A percentile compares a stretch with the other conserved stretches of the same genome.
phyloP scores from a whole-genome alignment of 176 grass and related monocot genomes.

The Zoysia japonica region DNA sequence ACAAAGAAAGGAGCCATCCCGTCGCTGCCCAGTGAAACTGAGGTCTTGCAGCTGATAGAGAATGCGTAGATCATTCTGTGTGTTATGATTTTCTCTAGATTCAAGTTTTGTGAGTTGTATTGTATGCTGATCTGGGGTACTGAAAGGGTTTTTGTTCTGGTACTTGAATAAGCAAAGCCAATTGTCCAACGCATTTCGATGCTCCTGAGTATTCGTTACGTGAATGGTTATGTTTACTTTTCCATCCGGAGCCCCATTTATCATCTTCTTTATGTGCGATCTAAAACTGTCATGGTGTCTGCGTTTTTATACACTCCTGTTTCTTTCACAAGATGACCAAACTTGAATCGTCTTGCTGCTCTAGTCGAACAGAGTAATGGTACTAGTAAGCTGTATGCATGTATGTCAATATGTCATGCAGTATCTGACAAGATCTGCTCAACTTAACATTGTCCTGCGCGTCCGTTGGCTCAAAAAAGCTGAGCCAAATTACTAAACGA shows the following conservation, averaged over 20 bases:
- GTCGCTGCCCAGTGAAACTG: conserved; percentile 57
- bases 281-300: background rate
- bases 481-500: too few species aligned
- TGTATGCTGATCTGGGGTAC: conserved; percentile 49
- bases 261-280: background rate
- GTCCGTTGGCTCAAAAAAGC: too few species aligned
- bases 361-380: too few species aligned
- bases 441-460: too few species aligned
- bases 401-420: too few species aligned
- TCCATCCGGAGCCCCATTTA: background rate
- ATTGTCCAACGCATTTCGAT: background rate
- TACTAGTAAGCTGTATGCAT: too few species aligned
- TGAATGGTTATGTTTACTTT: background rate
- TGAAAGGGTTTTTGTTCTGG: conserved; percentile 44
- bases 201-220: background rate
- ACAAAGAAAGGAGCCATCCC: conserved; percentile 91
- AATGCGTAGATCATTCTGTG: conserved; percentile 39
- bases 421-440: too few species aligned
- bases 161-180: conserved; percentile 48
- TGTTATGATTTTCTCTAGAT: conserved; percentile 28
- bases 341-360: too few species aligned
- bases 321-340: too few species aligned
- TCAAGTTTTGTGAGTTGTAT: conserved; percentile 43
- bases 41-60: conserved; percentile 61
- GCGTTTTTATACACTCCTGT: too few species aligned